Evolutionary conservation across 1,139 yeast genomes (phyloP), one percentile per base, ranked within the genome.

Genomic region (Suhomyces wounanorum): DNA sequence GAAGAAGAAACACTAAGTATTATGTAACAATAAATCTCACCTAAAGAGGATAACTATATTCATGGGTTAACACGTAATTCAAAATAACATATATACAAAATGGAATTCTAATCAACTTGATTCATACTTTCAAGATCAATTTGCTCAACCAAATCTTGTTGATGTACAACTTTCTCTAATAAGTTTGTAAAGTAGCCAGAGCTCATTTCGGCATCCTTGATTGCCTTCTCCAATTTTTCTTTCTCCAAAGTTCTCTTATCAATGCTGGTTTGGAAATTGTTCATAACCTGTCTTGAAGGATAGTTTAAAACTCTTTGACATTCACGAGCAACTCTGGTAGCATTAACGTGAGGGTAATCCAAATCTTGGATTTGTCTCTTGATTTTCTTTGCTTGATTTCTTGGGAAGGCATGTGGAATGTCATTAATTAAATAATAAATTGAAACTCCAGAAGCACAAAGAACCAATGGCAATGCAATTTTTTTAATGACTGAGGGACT

Each of bases 341-440:
- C 85, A 65, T 92, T 92, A 41, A 76, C 65, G 59, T 88, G 95
- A 10, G 88, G 84, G 61, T 90, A 94, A 54, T 91, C 97, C 60
- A 84, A 69, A 18, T 79, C 82, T 36, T 76, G 72, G 36, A 94
- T 74, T 60, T 87, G 88, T 8, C 64, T 65, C 55, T 80, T 81
- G 57, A 92, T 81, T 67, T 88, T 90, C 49, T 78, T 75, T 0
- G 96, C 90, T 54, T 91, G 79, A 52, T 91, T 91, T 59, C 91
- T 77, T 23, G 97, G 96, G 60, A 89, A 82, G 0, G 98, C 96
- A 59, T 87, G 82, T 2, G 97, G 97, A 16, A 95, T 83, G 65
- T 94, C 99, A 50, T 77, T 75, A 11, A 90, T 71, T 53, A 91
- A 66, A 61, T 89, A 90, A 40, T 85, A 84, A 0, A 83, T 70